These are phyloP conservation scores for Penicillium maclennaniae DNA, from an alignment of 495 filamentous ascomycete genomes.

Conservation along the genomic window DNA sequence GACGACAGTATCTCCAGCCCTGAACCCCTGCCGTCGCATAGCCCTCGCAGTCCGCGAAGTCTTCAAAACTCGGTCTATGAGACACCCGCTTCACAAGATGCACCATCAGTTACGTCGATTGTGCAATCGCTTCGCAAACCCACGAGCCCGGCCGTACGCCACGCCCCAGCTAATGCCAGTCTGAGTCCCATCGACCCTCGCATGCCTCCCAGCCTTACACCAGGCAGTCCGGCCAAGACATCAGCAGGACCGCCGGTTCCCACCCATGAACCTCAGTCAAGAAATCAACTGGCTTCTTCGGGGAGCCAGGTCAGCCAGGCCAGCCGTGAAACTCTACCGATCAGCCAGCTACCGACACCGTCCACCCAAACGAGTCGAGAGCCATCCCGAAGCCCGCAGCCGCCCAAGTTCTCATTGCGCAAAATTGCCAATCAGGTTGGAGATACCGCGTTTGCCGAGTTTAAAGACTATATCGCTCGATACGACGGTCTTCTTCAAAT, in stretches of 20 bases:
- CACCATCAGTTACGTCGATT: constrained; percentile 26
- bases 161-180: constrained; percentile 10
- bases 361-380: constrained; percentile 20
- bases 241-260: constrained; percentile 14
- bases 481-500: constrained; percentile 64
- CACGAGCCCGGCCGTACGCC: constrained; percentile 14
- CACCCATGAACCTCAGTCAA: constrained; percentile 2
- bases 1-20: constrained; percentile 20
- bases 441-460: constrained; percentile 64
- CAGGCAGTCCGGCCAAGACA: constrained; percentile 18
- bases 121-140: constrained; percentile 26
- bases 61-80: constrained; percentile 24
- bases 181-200: constrained; percentile 25
- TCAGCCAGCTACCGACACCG: constrained; percentile 11
- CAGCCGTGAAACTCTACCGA: constrained; percentile 2
- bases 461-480: constrained; percentile 61
- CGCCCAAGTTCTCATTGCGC: constrained; percentile 40
- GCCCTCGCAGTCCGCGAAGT: constrained; percentile 28
- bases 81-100: constrained; percentile 19
- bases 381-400: constrained; percentile 26
- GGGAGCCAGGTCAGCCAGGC: not conserved
- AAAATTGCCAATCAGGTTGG: constrained; percentile 42
- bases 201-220: constrained; percentile 19
- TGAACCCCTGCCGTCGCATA: constrained; percentile 17
- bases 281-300: not conserved